Conservation (phyloP, 2,329 filamentous ascomycete genomes). For the Nemania sp. region DNA sequence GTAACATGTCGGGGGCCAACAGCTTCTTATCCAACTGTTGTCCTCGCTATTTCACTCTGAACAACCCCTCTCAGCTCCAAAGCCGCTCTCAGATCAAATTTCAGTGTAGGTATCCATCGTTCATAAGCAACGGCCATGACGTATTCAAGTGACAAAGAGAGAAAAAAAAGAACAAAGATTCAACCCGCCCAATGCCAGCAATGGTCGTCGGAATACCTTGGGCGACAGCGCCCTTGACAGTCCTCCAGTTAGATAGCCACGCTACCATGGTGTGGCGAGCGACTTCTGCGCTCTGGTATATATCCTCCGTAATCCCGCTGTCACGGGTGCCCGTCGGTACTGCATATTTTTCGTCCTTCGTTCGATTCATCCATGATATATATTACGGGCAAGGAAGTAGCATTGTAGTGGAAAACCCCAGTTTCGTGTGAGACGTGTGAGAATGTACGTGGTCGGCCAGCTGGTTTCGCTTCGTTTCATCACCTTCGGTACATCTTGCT, state of each 20-base stretch:
- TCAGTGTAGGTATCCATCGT: conserved; percentile 38
- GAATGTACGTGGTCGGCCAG: conserved; percentile 21
- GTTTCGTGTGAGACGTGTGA: conserved; percentile 17
- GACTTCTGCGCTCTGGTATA: conserved; percentile 23
- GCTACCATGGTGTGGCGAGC: conserved; percentile 17
- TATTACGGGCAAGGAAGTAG: conserved; percentile 27
- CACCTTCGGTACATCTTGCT: conserved; percentile 18
- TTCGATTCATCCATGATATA: conserved; percentile 28
- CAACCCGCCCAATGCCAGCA: conserved; percentile 33
- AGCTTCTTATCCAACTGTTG: conserved; percentile 16
- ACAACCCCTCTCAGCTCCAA: conserved; percentile 25
- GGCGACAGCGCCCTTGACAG: neutral
- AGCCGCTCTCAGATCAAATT: conserved; percentile 31
- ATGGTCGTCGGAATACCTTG: conserved; percentile 17
- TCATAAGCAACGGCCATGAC: conserved; percentile 35
- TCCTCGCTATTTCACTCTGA: conserved; percentile 11
- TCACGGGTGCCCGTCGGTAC: conserved; percentile 9
- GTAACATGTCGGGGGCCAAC: conserved; percentile 20
- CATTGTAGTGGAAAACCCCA: conserved; percentile 14
- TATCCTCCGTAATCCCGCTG: conserved; percentile 11
- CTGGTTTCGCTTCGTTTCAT: conserved; percentile 29
- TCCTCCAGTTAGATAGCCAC: conserved; percentile 8
- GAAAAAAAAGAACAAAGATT: conserved; percentile 28
- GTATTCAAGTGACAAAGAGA: conserved; percentile 28
- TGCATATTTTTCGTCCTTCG: conserved; percentile 25